Percentiles rank a stretch among this genome's conserved stretches.
Evolutionary conservation across 2,329 filamentous ascomycete genomes (phyloP).

Genomic region (Exophiala oligosperma): DNA sequence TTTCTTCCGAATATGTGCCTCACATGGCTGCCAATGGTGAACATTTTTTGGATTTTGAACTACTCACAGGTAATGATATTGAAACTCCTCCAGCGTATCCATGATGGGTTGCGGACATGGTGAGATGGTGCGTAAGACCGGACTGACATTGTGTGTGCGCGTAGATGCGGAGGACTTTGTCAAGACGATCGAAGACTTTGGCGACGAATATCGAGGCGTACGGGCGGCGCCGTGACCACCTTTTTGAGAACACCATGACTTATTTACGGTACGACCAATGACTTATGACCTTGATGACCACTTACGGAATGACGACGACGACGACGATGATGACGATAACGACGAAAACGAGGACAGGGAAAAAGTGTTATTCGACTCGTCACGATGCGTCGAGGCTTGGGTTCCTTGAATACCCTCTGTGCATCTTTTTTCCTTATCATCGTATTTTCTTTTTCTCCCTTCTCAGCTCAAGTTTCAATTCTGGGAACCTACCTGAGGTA

Average conservation of each 20-base stretch:
- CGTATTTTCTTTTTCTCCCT: constrained; percentile 11
- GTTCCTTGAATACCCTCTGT: constrained; percentile 15
- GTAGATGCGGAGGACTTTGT: constrained; percentile 43
- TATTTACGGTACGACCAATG: not conserved
- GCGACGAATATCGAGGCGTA: constrained; percentile 21
- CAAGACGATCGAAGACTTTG: constrained; percentile 35
- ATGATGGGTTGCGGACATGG: too few species aligned
- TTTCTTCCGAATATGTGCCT: constrained; percentile 52
- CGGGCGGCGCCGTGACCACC: constrained; percentile 6
- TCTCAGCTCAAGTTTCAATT: constrained; percentile 3
- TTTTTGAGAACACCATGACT: not conserved
- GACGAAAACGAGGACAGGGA: constrained; percentile 14
- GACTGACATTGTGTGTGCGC: not conserved
- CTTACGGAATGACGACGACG: too few species aligned
- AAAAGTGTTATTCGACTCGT: not conserved
- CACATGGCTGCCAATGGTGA: constrained; percentile 38
- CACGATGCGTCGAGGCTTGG: not conserved
- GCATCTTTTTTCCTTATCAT: constrained; percentile 5
- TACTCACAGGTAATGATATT: constrained; percentile 31
- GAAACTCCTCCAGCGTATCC: not conserved
- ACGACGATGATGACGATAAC: constrained; percentile 17
- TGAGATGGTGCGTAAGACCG: not conserved
- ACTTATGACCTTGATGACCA: too few species aligned
- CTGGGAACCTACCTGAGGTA: too few species aligned
- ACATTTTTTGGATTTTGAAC: constrained; percentile 42